Evolutionary conservation across 768 basidiomycete species (phyloP).

Genomic region (Trametes gibbosa): DNA sequence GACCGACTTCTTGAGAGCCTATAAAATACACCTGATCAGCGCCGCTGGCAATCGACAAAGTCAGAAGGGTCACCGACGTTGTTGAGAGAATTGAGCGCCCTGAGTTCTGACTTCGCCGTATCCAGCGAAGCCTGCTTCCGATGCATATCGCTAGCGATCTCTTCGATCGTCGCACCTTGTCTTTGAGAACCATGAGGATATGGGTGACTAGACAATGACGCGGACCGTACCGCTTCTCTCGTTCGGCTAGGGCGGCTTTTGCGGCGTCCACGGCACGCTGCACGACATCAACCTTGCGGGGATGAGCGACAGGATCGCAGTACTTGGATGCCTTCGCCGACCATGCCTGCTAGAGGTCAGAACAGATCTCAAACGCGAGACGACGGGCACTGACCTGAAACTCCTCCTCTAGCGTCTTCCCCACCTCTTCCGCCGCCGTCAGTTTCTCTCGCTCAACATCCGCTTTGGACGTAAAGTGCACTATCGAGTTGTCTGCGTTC

Average conservation of each 20-base stretch:
- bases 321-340: conserved; percentile 59
- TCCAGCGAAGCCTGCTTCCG: conserved; percentile 58
- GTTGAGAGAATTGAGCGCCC: conserved; percentile 61
- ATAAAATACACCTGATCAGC: too few relatives aligned
- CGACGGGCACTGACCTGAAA: conserved; percentile 46
- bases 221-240: conserved; percentile 54
- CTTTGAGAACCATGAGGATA: conserved; percentile 33
- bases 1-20: conserved; percentile 72
- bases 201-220: neutral
- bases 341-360: conserved; percentile 48
- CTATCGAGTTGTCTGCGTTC: conserved; percentile 45
- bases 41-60: too few relatives aligned
- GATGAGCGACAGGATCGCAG: conserved; percentile 55
- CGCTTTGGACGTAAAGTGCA: conserved; percentile 52
- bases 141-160: conserved; percentile 71
- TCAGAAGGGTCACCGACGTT: conserved; percentile 41
- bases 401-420: conserved; percentile 55
- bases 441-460: conserved; percentile 47
- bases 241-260: conserved; percentile 60
- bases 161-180: conserved; percentile 74
- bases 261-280: conserved; percentile 62
- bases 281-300: conserved; percentile 55
- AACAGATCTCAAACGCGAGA: neutral
- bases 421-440: conserved; percentile 41
- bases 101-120: conserved; percentile 59